Conservation (phyloP, 2,329 filamentous ascomycete species). For the Knufia petricola region DNA sequence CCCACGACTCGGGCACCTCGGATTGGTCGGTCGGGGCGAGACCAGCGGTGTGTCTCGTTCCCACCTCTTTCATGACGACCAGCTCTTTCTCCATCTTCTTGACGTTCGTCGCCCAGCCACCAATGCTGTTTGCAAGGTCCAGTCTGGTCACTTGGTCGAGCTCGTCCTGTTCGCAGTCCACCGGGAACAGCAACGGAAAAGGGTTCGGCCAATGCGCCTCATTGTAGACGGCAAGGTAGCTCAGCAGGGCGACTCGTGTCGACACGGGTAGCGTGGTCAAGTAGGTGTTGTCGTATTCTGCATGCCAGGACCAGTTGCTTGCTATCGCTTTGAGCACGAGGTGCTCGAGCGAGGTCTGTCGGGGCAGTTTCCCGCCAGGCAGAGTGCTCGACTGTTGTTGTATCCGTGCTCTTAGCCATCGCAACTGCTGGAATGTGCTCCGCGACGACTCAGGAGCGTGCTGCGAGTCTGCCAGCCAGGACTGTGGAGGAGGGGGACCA, state of each 20-base stretch:
- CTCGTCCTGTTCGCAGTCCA: slow-evolving; percentile 15
- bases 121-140: slow-evolving; percentile 45
- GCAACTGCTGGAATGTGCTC: slow-evolving; percentile 5
- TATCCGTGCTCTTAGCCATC: slow-evolving; percentile 12
- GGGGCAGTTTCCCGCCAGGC: slow-evolving; percentile 32
- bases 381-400: slow-evolving; percentile 24
- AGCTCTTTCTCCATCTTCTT: slow-evolving; percentile 39
- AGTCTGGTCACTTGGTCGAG: slow-evolving; percentile 39
- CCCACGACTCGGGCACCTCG: slow-evolving; percentile 32
- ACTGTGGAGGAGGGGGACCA: slow-evolving; percentile 38
- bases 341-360: slow-evolving; percentile 39
- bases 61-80: slow-evolving; percentile 23
- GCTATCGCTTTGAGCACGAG: slow-evolving; percentile 45
- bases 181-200: slow-evolving; percentile 43
- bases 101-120: slow-evolving; percentile 41
- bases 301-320: slow-evolving; percentile 46
- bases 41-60: too few relatives aligned
- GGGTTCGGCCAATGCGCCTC: slow-evolving; percentile 32
- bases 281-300: slow-evolving; percentile 48
- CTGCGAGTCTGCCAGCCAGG: slow-evolving; percentile 31
- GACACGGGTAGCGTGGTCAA: slow-evolving; percentile 42
- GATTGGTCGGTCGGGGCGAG: too few relatives aligned
- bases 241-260: slow-evolving; percentile 45
- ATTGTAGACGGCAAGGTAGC: slow-evolving; percentile 46
- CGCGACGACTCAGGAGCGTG: slow-evolving; percentile 11